phyloP scores from a whole-genome alignment of 306 rosid genomes.

The Sechiopsis laciniata region DNA sequence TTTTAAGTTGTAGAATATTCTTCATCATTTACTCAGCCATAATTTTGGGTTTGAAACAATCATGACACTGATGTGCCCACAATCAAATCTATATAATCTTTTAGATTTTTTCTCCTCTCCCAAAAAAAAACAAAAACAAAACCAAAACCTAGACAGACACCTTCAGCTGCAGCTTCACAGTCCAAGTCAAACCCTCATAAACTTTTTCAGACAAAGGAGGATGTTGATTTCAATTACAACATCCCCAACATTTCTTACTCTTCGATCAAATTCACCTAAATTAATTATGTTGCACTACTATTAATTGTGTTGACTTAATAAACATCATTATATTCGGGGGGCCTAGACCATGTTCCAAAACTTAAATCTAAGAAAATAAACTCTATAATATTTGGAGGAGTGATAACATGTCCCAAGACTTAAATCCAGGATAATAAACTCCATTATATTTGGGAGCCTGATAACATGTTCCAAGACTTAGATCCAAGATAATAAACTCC shows the following conservation, averaged over 20 bases:
- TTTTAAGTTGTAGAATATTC: constrained; percentile 11
- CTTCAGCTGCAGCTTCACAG: constrained; percentile 1
- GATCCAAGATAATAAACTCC: too few relatives aligned
- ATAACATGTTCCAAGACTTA: too few relatives aligned
- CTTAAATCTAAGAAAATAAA: too few relatives aligned
- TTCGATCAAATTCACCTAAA: too few relatives aligned
- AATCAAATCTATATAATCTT: background rate
- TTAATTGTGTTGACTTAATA: too few relatives aligned
- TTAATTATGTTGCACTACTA: too few relatives aligned
- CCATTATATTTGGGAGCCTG: too few relatives aligned
- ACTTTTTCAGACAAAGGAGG: background rate
- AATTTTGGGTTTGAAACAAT: constrained; percentile 15
- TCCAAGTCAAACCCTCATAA: background rate
- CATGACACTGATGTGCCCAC: constrained; percentile 9
- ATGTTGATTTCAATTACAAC: background rate
- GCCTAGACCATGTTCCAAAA: too few relatives aligned
- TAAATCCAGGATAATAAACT: too few relatives aligned
- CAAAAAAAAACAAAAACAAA: background rate
- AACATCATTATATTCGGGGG: too few relatives aligned
- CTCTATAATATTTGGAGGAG: too few relatives aligned
- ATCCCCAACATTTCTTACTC: background rate
- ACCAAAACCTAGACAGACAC: background rate
- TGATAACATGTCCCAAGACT: too few relatives aligned
- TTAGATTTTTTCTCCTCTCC: background rate
- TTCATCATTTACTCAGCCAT: constrained; percentile 13